phyloP scores from a whole-genome alignment of 768 basidiomycete species.

The Hypholoma fasciculare region DNA sequence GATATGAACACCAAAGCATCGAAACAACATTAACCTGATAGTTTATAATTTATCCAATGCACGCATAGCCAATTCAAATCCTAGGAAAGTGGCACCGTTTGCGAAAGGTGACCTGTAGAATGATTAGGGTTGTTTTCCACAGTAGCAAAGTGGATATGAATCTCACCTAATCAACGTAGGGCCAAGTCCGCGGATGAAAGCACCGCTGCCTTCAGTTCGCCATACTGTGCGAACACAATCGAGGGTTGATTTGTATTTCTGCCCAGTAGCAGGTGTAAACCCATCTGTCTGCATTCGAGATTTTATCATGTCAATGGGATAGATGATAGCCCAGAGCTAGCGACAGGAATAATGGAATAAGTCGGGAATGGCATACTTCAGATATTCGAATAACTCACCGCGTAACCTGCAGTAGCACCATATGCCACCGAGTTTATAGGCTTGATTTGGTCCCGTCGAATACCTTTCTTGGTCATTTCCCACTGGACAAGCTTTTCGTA shows the following conservation, averaged over 20 bases:
- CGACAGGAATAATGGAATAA: conserved; percentile 7
- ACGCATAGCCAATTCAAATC: conserved; percentile 91
- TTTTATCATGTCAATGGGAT: conserved; percentile 96
- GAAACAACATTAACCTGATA: no score
- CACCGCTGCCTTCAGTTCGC: conserved; percentile 78
- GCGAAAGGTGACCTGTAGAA: conserved; percentile 83
- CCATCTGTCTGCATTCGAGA: conserved; percentile 96
- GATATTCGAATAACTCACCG: conserved; percentile 47
- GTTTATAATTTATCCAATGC: conserved; percentile 45
- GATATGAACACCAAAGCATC: no score
- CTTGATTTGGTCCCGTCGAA: conserved; percentile 73
- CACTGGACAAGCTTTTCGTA: conserved; percentile 92
- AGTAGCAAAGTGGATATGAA: not conserved
- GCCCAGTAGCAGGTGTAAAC: conserved; percentile 70
- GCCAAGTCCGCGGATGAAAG: conserved; percentile 88
- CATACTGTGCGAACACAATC: conserved; percentile 85
- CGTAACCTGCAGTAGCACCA: conserved; percentile 92
- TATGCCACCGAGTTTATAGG: conserved; percentile 80
- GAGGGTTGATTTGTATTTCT: conserved; percentile 80
- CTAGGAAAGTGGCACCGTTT: conserved; percentile 95
- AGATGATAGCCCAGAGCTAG: conserved; percentile 89
- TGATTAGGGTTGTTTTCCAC: not conserved
- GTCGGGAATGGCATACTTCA: not conserved
- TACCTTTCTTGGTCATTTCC: conserved; percentile 74
- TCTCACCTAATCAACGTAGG: conserved; percentile 88